Conservation (phyloP, 208 protist species). For the Leishmania lainsoni region DNA sequence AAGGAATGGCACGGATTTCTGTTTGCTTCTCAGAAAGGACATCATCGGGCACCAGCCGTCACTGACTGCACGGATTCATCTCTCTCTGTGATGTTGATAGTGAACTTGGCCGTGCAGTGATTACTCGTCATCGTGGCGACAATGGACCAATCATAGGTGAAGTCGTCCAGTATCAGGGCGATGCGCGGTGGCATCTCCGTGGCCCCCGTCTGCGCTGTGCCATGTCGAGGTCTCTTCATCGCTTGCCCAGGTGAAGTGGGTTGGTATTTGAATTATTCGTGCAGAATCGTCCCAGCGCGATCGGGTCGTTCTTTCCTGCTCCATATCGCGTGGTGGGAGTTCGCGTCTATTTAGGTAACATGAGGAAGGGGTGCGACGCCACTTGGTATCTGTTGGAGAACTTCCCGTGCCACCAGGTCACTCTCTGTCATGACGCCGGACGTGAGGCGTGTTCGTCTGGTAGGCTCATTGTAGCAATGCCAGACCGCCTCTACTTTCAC, state of each 20-base stretch:
- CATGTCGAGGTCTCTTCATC: background rate
- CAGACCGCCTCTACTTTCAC: background rate
- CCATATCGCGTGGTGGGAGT: background rate
- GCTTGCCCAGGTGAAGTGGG: background rate
- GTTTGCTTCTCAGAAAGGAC: background rate
- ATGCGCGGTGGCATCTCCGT: background rate
- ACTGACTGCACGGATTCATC: background rate
- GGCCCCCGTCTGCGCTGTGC: too few species aligned
- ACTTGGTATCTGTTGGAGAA: background rate
- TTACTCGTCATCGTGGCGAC: background rate
- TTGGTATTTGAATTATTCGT: background rate
- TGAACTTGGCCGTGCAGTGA: background rate
- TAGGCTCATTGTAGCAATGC: background rate
- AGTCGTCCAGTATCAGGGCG: background rate
- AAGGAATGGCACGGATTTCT: background rate
- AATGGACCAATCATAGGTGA: background rate
- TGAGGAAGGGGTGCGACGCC: background rate
- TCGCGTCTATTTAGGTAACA: background rate
- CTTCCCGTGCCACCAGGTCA: background rate
- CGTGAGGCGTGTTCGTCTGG: background rate
- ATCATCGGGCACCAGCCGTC: background rate
- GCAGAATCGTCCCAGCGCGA: background rate
- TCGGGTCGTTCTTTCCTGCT: background rate
- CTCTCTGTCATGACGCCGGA: background rate
- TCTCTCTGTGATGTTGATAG: background rate